Evolutionary conservation across 176 grass and related monocot species (phyloP).

Genomic region (Paspalum notatum): DNA sequence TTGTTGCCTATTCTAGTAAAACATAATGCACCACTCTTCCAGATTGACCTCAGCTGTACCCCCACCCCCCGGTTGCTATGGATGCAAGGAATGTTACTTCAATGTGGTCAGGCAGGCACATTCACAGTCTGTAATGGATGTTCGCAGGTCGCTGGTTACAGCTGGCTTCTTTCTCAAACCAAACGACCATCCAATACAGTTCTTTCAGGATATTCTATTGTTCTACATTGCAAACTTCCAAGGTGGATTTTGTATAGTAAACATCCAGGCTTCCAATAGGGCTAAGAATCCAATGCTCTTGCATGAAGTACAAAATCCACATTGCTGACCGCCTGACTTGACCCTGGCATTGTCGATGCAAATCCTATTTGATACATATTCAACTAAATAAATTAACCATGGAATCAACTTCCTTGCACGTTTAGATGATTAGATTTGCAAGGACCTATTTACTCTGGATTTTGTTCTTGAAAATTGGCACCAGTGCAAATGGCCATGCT

Average conservation of each 20-base stretch:
- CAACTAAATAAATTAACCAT: constrained; percentile 1
- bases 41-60: constrained; percentile 11
- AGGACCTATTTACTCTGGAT: not conserved
- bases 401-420: not conserved
- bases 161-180: constrained; percentile 26
- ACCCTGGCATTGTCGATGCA: not conserved
- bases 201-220: not conserved
- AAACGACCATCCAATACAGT: constrained; percentile 22
- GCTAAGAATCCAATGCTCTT: not conserved
- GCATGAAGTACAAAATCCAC: not conserved
- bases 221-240: not conserved
- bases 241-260: not conserved
- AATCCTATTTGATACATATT: constrained; percentile 1
- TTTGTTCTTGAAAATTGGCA: not conserved
- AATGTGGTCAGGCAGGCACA: constrained; percentile 8
- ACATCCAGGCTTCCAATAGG: not conserved
- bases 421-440: not conserved
- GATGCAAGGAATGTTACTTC: constrained; percentile 12
- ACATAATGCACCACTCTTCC: constrained; percentile 20
- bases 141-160: constrained; percentile 9
- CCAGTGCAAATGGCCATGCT: not conserved
- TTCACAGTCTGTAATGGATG: constrained; percentile 16
- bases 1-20: constrained; percentile 42
- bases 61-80: constrained; percentile 16
- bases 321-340: not conserved